Conservation (phyloP, 768 basidiomycete species). For the Phaeolepiota aurea region DNA sequence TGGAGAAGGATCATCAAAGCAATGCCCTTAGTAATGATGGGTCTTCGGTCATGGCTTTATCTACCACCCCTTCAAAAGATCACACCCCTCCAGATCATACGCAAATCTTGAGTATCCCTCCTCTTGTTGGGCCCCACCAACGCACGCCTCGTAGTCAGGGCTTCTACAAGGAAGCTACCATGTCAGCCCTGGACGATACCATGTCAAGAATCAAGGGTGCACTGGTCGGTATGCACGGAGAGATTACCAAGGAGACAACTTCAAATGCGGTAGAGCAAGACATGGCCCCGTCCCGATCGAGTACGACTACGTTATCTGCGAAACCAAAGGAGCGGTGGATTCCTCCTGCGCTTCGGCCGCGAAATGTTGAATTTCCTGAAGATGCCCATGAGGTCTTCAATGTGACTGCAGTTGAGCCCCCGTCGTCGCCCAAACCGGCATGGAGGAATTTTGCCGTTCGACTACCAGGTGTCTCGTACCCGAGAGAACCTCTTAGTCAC, state of each 20-base stretch:
- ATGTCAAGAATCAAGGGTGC: constrained; percentile 86
- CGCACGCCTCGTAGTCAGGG: constrained; percentile 31
- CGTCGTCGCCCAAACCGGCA: constrained; percentile 34
- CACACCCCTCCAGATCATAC: constrained; percentile 2
- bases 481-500: constrained; percentile 35
- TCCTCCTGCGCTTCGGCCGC: constrained; percentile 43
- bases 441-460: constrained; percentile 31
- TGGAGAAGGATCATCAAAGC: not conserved
- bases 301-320: constrained; percentile 7
- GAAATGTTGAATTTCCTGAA: constrained; percentile 21
- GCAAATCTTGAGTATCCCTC: constrained; percentile 15
- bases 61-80: not conserved
- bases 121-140: constrained; percentile 13
- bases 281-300: constrained; percentile 12
- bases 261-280: constrained; percentile 10
- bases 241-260: constrained; percentile 21
- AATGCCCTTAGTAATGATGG: not conserved
- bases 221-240: constrained; percentile 56
- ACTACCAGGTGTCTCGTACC: constrained; percentile 35
- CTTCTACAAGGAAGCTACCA: constrained; percentile 42
- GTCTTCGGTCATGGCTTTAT: not conserved
- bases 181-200: constrained; percentile 73
- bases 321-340: constrained; percentile 44
- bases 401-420: constrained; percentile 39
- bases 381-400: constrained; percentile 35